Evolutionary conservation across 345 rosid genomes (phyloP).

Genomic region (Euphorbia pulcherrima): DNA sequence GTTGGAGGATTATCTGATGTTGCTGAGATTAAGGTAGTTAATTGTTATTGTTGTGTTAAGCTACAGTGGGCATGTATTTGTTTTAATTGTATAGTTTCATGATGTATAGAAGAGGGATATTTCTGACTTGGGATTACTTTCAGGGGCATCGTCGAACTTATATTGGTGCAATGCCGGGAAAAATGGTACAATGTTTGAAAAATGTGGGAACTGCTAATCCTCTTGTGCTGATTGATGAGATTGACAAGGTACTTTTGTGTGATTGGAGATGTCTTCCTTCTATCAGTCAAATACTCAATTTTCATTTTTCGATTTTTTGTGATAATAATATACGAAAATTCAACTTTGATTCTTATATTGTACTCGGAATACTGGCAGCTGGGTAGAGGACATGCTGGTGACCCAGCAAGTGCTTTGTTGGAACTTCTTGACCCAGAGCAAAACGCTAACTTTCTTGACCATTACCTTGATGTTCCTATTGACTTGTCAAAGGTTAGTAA

Average conservation of each 20-base stretch:
- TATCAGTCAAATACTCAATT: not conserved
- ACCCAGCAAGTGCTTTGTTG: constrained; percentile 97
- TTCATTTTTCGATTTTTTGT: not conserved
- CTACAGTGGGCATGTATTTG: not conserved
- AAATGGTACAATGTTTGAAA: constrained; percentile 99
- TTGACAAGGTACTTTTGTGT: constrained; percentile 70
- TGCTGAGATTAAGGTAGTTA: constrained; percentile 92
- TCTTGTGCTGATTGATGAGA: constrained; percentile 97
- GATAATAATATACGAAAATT: constrained; percentile 1
- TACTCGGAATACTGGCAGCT: constrained; percentile 43
- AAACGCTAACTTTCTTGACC: constrained; percentile 96
- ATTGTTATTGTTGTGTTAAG: not conserved
- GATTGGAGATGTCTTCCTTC: not conserved
- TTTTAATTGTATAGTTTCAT: not conserved
- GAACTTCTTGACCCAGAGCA: constrained; percentile 99
- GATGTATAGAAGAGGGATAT: not conserved
- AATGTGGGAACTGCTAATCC: constrained; percentile 98
- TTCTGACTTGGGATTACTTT: constrained; percentile 25
- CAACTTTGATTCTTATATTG: not conserved
- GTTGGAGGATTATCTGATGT: constrained; percentile 99
- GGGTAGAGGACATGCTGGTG: constrained; percentile 97
- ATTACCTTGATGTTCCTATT: constrained; percentile 94
- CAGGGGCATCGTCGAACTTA: constrained; percentile 99
- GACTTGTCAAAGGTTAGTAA: constrained; percentile 83
- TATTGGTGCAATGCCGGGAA: constrained; percentile 99